Base-by-base conservation (phyloP, 1,139 yeast species). In the Blastobotrys petasosporus region DNA sequence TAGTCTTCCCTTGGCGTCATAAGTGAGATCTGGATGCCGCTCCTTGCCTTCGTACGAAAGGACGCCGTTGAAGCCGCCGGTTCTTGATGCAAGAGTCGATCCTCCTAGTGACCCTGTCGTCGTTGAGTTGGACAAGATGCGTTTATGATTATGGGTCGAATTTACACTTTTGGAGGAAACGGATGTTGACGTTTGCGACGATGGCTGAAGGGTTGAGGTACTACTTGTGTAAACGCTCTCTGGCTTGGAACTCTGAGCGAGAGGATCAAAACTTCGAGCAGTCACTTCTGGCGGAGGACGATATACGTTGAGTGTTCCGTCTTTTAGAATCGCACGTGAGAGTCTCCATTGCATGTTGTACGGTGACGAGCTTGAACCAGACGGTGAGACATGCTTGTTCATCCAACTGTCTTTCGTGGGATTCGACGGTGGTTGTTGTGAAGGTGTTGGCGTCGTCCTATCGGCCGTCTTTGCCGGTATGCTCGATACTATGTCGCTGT, bases 21-120 rank as follows among this genome's bases (percentile, higher is more conserved):
- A 66, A 33, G 68, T 70, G 35, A 87, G 66, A 37, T 79, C 80
- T 1, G 95, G 95, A 61, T 87, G 95, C 2, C 82, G 81, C 48
- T 72, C 61, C 29, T 47, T 47, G 17, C 60, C 60, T 15, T 49
- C 31, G 41, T 53, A 56, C 20, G 49, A 20, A 4, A 20, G 7
- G 7, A 20, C 25, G 25, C 25, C 25, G 7, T 20, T 20, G 25
- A 20, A 20, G 25, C 25, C 25, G 7, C 25, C 25, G 7, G 4
- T 20, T 20, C 25, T 20, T 20, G 25, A 20, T 4, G 25, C 25
- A 4, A 20, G 25, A 4, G 25, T 20, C 7, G 25, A 20, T 20
- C 25, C 25, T 7, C 25, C 25, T 4, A 20, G 25, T 4, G 25
- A 20, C 7, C 25, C 25, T 20, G 25, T 20, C 25, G 42, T 39